These are phyloP conservation scores for Penicillium alfredii DNA, from an alignment of 495 filamentous ascomycete genomes.

Conservation along the genomic window DNA sequence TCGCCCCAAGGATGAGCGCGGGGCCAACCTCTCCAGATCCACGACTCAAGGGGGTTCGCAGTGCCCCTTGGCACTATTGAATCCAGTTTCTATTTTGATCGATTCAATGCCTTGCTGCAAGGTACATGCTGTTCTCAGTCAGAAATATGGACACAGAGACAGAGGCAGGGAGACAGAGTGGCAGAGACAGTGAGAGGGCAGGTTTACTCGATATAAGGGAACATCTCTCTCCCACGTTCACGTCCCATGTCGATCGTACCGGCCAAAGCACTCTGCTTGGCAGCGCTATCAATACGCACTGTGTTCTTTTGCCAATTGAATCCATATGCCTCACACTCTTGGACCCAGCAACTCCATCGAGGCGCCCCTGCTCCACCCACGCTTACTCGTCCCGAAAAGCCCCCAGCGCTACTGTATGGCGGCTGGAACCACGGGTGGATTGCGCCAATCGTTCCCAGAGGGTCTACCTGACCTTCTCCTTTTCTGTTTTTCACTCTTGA, in stretches of 20 bases:
- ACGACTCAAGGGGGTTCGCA: slow-evolving; percentile 24
- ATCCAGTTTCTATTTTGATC: slow-evolving; percentile 14
- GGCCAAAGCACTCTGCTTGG: slow-evolving; percentile 16
- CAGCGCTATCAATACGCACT: slow-evolving; percentile 14
- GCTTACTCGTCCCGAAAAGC: slow-evolving; percentile 15
- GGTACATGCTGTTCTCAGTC: too few species aligned
- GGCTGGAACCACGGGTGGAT: slow-evolving; percentile 18
- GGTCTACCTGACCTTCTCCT: slow-evolving; percentile 9
- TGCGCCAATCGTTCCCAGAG: slow-evolving; percentile 19
- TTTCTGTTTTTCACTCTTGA: slow-evolving; percentile 11
- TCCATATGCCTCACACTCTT: too few species aligned
- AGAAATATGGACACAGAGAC: too few species aligned
- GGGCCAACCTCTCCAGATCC: slow-evolving; percentile 9
- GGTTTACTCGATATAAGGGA: too few species aligned
- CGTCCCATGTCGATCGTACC: slow-evolving; percentile 17
- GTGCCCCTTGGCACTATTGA: slow-evolving; percentile 17
- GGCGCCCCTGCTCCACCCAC: slow-evolving; percentile 11
- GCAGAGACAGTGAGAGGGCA: too few species aligned
- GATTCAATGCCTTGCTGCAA: too few species aligned
- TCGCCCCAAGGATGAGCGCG: slow-evolving; percentile 3
- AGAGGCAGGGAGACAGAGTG: too few species aligned
- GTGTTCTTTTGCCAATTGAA: slow-evolving; percentile 19
- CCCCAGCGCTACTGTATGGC: slow-evolving; percentile 12
- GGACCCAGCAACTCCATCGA: too few species aligned
- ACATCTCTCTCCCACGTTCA: slow-evolving; percentile 10